These are phyloP conservation scores for Cunninghamia lanceolata DNA, from an alignment of 75 land plant genomes.

Conservation along the genomic window DNA sequence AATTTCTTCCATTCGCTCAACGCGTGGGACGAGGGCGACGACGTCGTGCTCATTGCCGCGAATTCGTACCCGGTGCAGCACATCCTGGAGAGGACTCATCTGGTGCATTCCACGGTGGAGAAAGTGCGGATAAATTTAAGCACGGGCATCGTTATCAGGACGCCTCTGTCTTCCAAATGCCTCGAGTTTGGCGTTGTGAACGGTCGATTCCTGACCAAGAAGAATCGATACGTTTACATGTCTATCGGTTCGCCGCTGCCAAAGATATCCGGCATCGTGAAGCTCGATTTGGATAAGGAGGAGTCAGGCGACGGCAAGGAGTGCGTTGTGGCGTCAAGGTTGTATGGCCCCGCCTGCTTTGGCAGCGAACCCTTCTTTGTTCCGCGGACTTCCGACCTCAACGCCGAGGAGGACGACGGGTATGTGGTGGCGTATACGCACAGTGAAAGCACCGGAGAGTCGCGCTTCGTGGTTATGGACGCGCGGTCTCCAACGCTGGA, in stretches of 20 bases:
- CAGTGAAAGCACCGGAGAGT: slow-evolving; percentile 45
- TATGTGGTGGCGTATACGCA: slow-evolving; percentile 63
- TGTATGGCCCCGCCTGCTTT: slow-evolving; percentile 41
- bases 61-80: slow-evolving; percentile 47
- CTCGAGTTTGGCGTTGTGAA: slow-evolving; percentile 71
- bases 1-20: slow-evolving; percentile 76
- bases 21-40: slow-evolving; percentile 69
- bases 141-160: slow-evolving; percentile 40
- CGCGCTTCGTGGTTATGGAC: slow-evolving; percentile 76
- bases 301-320: slow-evolving; percentile 10
- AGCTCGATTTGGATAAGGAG: slow-evolving; percentile 49
- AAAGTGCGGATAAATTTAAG: slow-evolving; percentile 49
- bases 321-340: slow-evolving; percentile 36
- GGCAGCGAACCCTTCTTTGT: slow-evolving; percentile 84
- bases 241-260: slow-evolving; percentile 63
- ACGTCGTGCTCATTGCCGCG: slow-evolving; percentile 58
- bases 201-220: slow-evolving; percentile 39
- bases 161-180: slow-evolving; percentile 39
- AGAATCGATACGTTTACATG: slow-evolving; percentile 56
- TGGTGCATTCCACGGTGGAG: slow-evolving; percentile 48
- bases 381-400: slow-evolving; percentile 9
- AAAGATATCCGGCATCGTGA: slow-evolving; percentile 61
- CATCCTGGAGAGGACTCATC: slow-evolving; percentile 41
- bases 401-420: slow-evolving; percentile 49
- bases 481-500: slow-evolving; percentile 67